Conservation (phyloP, 306 rosid species). For the Malus orientalis region DNA sequence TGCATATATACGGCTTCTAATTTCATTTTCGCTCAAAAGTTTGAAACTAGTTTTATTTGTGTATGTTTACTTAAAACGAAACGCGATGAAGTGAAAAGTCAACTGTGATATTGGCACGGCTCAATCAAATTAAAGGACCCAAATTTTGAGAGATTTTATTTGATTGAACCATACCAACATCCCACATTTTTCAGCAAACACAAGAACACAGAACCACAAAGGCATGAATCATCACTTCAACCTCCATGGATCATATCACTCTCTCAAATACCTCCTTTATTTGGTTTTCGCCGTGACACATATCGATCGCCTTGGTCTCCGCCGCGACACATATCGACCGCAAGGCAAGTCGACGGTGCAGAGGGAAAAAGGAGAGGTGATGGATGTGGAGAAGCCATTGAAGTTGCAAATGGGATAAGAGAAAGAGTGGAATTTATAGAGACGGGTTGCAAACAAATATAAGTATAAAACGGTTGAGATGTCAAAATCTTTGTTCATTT, state of each 20-base stretch:
- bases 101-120: conserved; percentile 81
- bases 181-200: conserved; percentile 6
- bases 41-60: not conserved
- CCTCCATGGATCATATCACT: not conserved
- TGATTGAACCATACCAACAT: conserved; percentile 82
- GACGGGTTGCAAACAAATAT: not conserved
- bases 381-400: not conserved
- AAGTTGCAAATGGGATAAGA: conserved; percentile 8
- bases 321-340: not conserved
- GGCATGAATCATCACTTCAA: not conserved
- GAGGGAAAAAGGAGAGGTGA: not conserved
- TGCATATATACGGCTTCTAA: not conserved
- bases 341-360: not conserved
- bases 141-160: conserved; percentile 51
- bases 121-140: conserved; percentile 76
- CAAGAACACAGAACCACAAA: not conserved
- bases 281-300: not conserved
- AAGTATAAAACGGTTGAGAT: conserved; percentile 30
- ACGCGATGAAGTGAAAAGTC: not conserved
- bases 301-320: not conserved
- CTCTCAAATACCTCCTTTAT: not conserved
- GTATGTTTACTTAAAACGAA: not conserved
- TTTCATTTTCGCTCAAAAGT: not conserved
- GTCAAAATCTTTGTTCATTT: conserved; percentile 31
- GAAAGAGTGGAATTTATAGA: conserved; percentile 19